Base-by-base conservation (phyloP, 345 rosid species). In the Iberis pinnata region DNA sequence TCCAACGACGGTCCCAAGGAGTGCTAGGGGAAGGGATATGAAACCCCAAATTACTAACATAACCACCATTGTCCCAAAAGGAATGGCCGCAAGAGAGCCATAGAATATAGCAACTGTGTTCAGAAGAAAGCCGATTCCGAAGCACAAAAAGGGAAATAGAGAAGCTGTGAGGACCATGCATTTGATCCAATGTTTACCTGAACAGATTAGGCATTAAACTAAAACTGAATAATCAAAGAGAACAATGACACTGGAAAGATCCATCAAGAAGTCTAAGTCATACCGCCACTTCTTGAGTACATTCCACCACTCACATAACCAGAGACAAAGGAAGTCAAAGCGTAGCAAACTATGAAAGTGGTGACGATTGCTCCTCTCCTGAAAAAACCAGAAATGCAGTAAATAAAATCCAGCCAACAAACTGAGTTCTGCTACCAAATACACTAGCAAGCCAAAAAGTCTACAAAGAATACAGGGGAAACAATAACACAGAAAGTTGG, bases 331-430 rank as follows among this genome's bases (percentile, higher is more conserved):
- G 99, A 93, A 11, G 97, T 93, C 68, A 93, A 78, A 50, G 99
- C 99, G 56, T 93, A 93, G 60, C 95, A 93, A 18, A 88, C 82
- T 42, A 93, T 88, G 73, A 86, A 93, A 50, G 99, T 88, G 18
- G 99, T 93, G 61, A 86, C 95, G 67, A 93, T 93, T 31, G 99
- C 97, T 72, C 99, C 99, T 79, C 99, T 86, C 97, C 99, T 93
- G 80, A 32, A 63, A 53, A 39, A 67, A 32, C 31, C 27, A 40
- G 40, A 53, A 29, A 44, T 12, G 8, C 37, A 3, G 44, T 52
- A 27, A 59, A 56, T 6, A 52, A 12, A 22, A 39, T 53, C 53
- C 45, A 60, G 14, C 32, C 14, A 27, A 31, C 12, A 48, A 39
- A 14, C 27, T 38, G 27, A 19, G 1, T 24, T 22, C 16, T 43